phyloP scores from a whole-genome alignment of 1,139 yeast genomes.

The Sugiyamaella novakii region DNA sequence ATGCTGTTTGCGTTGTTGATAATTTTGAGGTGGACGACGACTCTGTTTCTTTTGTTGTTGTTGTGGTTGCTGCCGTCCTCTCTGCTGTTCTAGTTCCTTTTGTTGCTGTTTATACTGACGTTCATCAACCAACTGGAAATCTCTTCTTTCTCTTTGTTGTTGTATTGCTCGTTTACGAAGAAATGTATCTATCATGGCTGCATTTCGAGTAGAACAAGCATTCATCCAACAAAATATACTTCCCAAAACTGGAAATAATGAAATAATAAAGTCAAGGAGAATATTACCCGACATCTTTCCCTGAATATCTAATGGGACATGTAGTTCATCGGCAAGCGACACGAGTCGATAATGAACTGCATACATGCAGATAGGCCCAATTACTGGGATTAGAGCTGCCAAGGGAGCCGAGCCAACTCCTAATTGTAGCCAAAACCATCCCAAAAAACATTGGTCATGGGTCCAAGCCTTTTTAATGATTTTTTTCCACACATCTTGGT shows the following conservation, averaged over 20 bases:
- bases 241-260: constrained; percentile 81
- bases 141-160: constrained; percentile 28
- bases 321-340: constrained; percentile 57
- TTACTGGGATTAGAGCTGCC: constrained; percentile 66
- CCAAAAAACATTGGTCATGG: constrained; percentile 72
- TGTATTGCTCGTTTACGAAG: constrained; percentile 33
- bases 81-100: constrained; percentile 9
- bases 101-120: constrained; percentile 17
- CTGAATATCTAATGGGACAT: constrained; percentile 60
- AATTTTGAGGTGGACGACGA: not conserved
- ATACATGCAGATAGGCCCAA: constrained; percentile 84
- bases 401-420: constrained; percentile 69
- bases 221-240: constrained; percentile 75
- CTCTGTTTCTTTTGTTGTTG: not conserved
- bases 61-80: constrained; percentile 1
- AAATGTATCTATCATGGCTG: constrained; percentile 61
- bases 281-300: constrained; percentile 77
- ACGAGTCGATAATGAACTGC: constrained; percentile 70
- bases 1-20: constrained; percentile 6
- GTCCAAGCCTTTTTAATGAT: constrained; percentile 81
- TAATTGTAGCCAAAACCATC: constrained; percentile 77
- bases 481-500: constrained; percentile 67
- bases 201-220: constrained; percentile 87
- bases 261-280: constrained; percentile 66
- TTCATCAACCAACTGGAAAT: constrained; percentile 27